These are phyloP conservation scores for Nelumbo lutea DNA, from an alignment of 164 flowering plant genomes.

Conservation along the genomic window DNA sequence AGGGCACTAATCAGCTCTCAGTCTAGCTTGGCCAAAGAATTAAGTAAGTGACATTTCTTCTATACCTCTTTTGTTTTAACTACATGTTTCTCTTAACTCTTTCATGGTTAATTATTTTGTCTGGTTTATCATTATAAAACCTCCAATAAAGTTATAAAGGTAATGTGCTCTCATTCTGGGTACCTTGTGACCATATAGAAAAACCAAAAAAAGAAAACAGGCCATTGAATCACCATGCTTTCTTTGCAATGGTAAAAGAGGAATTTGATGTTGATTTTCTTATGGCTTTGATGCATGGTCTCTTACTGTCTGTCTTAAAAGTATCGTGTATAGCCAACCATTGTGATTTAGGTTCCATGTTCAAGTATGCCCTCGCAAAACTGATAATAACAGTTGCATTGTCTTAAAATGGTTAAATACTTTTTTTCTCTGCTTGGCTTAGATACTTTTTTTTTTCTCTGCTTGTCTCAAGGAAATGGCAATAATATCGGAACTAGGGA, in stretches of 20 bases:
- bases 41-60: conserved; percentile 25
- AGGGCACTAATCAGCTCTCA: conserved; percentile 22
- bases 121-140: background rate
- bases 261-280: background rate
- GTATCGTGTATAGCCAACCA: background rate
- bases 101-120: background rate
- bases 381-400: background rate
- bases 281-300: background rate
- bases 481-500: background rate
- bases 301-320: background rate
- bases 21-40: conserved; percentile 11
- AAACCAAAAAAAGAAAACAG: too few species aligned
- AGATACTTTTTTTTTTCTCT: conserved; percentile 1
- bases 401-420: background rate
- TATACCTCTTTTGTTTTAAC: background rate
- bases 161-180: background rate
- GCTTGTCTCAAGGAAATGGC: conserved; percentile 11
- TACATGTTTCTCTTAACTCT: background rate
- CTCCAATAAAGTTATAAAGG: background rate
- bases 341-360: too few species aligned
- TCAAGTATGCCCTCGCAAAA: too few species aligned
- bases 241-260: background rate
- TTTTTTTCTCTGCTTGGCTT: background rate
- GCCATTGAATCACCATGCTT: background rate
- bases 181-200: background rate